phyloP scores from a whole-genome alignment of 2,329 filamentous ascomycete species.

The Trichoderma sp. region DNA sequence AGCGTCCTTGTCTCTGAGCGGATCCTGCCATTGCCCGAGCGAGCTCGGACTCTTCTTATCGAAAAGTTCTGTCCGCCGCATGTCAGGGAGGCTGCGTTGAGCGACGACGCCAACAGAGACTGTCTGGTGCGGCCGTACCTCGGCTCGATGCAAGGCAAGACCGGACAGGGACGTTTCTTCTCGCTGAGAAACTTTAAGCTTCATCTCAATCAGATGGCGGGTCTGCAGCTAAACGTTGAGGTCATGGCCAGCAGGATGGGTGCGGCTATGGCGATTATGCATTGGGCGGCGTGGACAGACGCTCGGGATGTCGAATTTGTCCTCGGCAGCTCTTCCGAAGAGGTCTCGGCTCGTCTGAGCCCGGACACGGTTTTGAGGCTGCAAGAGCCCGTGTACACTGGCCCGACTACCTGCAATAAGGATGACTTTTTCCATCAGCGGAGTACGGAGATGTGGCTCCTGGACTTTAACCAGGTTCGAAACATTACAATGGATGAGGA shows the following conservation, averaged over 20 bases:
- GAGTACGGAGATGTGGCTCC: conserved; percentile 35
- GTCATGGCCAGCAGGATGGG: conserved; percentile 35
- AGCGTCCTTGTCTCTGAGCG: conserved; percentile 32
- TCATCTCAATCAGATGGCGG: conserved; percentile 38
- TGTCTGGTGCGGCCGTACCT: conserved; percentile 35
- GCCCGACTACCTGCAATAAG: conserved; percentile 1
- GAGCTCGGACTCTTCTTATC: conserved; percentile 32
- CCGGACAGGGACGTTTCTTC: conserved; percentile 29
- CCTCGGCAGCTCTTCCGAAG: conserved; percentile 33
- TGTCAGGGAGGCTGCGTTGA: conserved; percentile 19
- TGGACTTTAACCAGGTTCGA: conserved; percentile 40
- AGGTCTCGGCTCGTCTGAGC: background rate
- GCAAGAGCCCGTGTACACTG: background rate
- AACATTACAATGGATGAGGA: conserved; percentile 32
- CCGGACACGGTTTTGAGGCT: background rate
- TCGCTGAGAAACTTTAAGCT: conserved; percentile 41
- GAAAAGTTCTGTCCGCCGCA: conserved; percentile 30
- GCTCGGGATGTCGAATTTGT: conserved; percentile 41
- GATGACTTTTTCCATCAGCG: conserved; percentile 27
- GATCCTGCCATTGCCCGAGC: conserved; percentile 35
- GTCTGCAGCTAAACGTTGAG: conserved; percentile 33
- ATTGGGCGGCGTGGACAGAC: conserved; percentile 39
- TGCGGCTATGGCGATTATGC: conserved; percentile 38
- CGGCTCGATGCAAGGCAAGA: conserved; percentile 27
- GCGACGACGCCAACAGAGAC: conserved; percentile 31